A percentile compares a stretch with the other conserved stretches of the same genome.
phyloP scores from a whole-genome alignment of 257 asterid species.

The Primulina tabacum region DNA sequence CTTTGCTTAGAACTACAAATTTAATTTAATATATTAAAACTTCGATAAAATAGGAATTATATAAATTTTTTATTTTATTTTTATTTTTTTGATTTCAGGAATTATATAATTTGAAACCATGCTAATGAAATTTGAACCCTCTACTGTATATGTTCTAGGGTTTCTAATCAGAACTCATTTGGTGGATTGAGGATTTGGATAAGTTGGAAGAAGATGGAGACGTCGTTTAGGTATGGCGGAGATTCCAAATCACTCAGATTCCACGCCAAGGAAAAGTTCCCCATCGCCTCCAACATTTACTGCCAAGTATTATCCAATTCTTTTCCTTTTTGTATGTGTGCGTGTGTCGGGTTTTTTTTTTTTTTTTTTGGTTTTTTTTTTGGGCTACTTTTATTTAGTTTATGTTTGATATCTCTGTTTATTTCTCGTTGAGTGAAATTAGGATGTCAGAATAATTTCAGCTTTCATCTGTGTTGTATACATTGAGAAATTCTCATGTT shows the following conservation, averaged over 20 bases:
- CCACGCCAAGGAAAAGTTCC: conserved; percentile 78
- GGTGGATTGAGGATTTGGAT: neutral
- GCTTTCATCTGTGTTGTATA: neutral
- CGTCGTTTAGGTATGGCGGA: conserved; percentile 71
- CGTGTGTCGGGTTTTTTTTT: neutral
- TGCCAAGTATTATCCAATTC: conserved; percentile 53
- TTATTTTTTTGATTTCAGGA: no score
- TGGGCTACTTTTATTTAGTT: neutral
- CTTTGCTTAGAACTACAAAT: no score
- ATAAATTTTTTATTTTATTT: no score
- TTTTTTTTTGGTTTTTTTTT: neutral
- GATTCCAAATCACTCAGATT: conserved; percentile 71
- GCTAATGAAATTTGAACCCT: no score
- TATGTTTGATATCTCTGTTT: neutral
- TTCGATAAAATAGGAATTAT: no score
- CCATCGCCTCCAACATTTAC: conserved; percentile 42
- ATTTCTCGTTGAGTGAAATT: neutral
- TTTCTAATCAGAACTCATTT: neutral
- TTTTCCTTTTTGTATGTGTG: neutral
- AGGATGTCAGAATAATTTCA: neutral
- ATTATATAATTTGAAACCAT: no score
- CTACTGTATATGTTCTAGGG: neutral
- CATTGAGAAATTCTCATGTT: neutral
- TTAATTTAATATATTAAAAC: no score
- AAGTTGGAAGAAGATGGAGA: conserved; percentile 51